These are phyloP conservation scores for Candida taoyuanica DNA, from an alignment of 805 yeast species.

Conservation along the genomic window DNA sequence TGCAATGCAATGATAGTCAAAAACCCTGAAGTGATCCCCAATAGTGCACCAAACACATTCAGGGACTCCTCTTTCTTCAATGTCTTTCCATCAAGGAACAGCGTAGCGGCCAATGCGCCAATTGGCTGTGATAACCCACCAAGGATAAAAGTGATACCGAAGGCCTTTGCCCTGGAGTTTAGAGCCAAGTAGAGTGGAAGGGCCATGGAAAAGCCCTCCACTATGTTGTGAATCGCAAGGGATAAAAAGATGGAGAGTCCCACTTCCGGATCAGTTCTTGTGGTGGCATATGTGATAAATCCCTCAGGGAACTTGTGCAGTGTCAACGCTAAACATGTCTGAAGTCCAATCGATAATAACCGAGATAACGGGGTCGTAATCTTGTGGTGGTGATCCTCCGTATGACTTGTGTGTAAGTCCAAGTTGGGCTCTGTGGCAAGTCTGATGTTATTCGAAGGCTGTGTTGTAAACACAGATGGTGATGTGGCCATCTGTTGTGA, in stretches of 20 bases:
- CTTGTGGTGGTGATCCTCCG: conserved; percentile 69
- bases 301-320: conserved; percentile 96
- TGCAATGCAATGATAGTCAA: conserved; percentile 75
- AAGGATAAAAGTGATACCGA: conserved; percentile 56
- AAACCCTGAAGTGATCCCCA: conserved; percentile 80
- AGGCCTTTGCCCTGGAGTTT: conserved; percentile 54
- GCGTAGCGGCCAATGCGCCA: conserved; percentile 74
- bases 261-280: conserved; percentile 58
- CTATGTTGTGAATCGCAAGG: conserved; percentile 81
- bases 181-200: conserved; percentile 82
- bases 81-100: conserved; percentile 38
- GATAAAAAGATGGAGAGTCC: conserved; percentile 84
- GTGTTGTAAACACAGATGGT: conserved; percentile 2
- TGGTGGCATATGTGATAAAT: conserved; percentile 77
- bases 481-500: not conserved
- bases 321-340: conserved; percentile 82
- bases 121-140: conserved; percentile 88
- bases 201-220: conserved; percentile 94
- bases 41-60: conserved; percentile 53
- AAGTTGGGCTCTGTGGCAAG: conserved; percentile 22
- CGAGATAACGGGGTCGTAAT: conserved; percentile 72
- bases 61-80: conserved; percentile 30
- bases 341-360: conserved; percentile 82
- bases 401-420: conserved; percentile 29
- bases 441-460: conserved; percentile 12